A percentile compares a stretch with the other conserved stretches of the same genome.
Evolutionary conservation across 805 yeast genomes (phyloP).

Genomic region (Candida morakotiae): DNA sequence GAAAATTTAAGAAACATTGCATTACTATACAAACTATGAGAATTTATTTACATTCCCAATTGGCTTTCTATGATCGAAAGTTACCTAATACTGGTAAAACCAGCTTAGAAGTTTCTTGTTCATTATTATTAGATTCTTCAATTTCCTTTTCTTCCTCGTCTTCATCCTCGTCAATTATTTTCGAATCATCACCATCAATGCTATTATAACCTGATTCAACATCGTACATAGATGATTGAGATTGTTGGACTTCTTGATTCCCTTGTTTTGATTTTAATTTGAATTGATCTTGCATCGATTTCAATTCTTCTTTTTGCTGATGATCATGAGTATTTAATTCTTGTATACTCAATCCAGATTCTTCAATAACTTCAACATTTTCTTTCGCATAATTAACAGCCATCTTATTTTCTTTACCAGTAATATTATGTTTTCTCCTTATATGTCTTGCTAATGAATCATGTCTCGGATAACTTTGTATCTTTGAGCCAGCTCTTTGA

Average conservation of each 20-base stretch:
- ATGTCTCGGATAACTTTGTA: constrained; percentile 41
- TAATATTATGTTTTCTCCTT: constrained; percentile 40
- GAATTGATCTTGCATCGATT: constrained; percentile 4
- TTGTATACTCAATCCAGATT: constrained; percentile 8
- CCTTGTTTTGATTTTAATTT: neutral
- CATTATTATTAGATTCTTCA: too few species aligned
- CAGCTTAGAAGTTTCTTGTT: too few species aligned
- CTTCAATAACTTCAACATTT: constrained; percentile 36
- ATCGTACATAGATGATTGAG: neutral
- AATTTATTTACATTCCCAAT: too few species aligned
- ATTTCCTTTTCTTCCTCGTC: too few species aligned
- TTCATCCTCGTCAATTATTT: too few species aligned
- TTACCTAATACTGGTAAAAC: neutral
- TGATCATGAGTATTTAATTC: constrained; percentile 9
- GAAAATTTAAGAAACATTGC: too few species aligned
- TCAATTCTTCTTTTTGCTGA: constrained; percentile 1
- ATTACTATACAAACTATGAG: too few species aligned
- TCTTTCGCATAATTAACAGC: constrained; percentile 43
- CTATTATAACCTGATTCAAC: neutral
- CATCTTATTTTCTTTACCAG: constrained; percentile 40
- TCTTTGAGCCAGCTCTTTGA: constrained; percentile 26
- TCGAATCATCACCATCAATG: too few species aligned
- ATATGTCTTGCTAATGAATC: constrained; percentile 43
- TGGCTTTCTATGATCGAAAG: too few species aligned
- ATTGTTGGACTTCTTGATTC: neutral